These are phyloP conservation scores for Cutaneotrichosporon mucoides DNA, from an alignment of 1,284 basidiomycete genomes.

Conservation along the genomic window DNA sequence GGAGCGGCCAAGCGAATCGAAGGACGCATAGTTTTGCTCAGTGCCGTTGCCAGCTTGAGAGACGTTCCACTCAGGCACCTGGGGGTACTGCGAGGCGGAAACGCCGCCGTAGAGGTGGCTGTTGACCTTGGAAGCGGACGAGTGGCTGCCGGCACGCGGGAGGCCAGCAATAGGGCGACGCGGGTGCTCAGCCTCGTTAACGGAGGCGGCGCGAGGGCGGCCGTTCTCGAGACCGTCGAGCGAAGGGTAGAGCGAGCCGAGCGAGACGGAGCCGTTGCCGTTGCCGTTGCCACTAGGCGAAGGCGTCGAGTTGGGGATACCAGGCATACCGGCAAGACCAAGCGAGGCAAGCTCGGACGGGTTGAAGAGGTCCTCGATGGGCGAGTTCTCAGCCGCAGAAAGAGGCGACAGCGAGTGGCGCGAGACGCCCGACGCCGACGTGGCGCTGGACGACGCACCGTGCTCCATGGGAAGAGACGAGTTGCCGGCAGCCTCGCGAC, in stretches of 20 bases:
- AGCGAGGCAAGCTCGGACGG: constrained; percentile 48
- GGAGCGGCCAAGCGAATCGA: constrained; percentile 36
- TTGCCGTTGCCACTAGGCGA: background rate
- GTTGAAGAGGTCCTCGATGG: constrained; percentile 47
- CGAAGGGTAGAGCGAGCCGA: constrained; percentile 40
- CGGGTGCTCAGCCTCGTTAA: background rate
- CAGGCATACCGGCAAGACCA: constrained; percentile 49
- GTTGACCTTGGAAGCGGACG: constrained; percentile 13
- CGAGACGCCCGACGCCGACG: constrained; percentile 15
- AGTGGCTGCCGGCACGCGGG: constrained; percentile 25
- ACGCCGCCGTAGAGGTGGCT: constrained; percentile 21
- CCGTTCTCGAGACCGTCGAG: constrained; percentile 27
- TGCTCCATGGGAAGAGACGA: constrained; percentile 17
- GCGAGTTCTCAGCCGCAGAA: constrained; percentile 29
- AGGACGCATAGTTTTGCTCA: constrained; percentile 23
- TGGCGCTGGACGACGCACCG: constrained; percentile 9
- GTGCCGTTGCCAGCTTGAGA: background rate
- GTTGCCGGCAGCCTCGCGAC: constrained; percentile 39
- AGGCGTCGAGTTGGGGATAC: constrained; percentile 31
- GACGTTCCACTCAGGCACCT: constrained; percentile 8
- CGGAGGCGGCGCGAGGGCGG: constrained; percentile 19
- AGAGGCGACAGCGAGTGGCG: constrained; percentile 39
- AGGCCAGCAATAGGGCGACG: constrained; percentile 23
- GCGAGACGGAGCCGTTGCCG: constrained; percentile 3
- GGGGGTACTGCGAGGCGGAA: constrained; percentile 15